Percentiles rank a stretch among this genome's conserved stretches.
Evolutionary conservation across 169 alveolate species (phyloP).

Genomic region (Hepatocystis sp.): DNA sequence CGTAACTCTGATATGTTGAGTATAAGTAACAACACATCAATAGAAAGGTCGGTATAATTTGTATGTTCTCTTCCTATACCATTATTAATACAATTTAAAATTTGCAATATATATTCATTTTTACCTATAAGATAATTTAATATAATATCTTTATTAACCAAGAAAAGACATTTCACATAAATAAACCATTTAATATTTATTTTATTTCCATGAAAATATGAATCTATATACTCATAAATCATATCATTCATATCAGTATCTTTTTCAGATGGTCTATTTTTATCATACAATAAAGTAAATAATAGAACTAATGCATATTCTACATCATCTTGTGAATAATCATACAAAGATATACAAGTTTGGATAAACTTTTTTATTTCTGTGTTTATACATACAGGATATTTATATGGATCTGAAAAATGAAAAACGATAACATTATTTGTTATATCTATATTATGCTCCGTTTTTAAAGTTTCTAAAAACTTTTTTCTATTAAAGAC

Average conservation of each 20-base stretch:
- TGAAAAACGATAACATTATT: slow-evolving; percentile 20
- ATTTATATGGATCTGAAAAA: slow-evolving; percentile 20
- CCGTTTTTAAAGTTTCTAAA: not conserved
- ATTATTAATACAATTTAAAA: slow-evolving; percentile 32
- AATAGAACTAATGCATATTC: slow-evolving; percentile 39
- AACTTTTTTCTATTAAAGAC: not conserved
- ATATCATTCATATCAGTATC: slow-evolving; percentile 55
- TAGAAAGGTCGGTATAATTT: slow-evolving; percentile 11
- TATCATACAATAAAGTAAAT: slow-evolving; percentile 19
- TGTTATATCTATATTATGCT: not conserved
- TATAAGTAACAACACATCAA: slow-evolving; percentile 44
- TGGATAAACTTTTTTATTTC: slow-evolving; percentile 52
- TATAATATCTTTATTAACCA: slow-evolving; percentile 52
- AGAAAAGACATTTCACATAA: slow-evolving; percentile 51
- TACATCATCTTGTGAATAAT: slow-evolving; percentile 21
- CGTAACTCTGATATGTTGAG: slow-evolving; percentile 55
- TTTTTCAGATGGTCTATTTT: slow-evolving; percentile 64
- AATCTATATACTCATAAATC: slow-evolving; percentile 38
- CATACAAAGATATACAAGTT: slow-evolving; percentile 40
- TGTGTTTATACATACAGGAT: slow-evolving; percentile 36
- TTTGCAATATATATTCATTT: slow-evolving; percentile 21
- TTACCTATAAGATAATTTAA: slow-evolving; percentile 61
- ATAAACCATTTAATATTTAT: slow-evolving; percentile 51
- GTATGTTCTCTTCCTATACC: slow-evolving; percentile 44
- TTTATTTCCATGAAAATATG: slow-evolving; percentile 26